phyloP scores from a whole-genome alignment of 208 protist species.

The Naegleria fowleri region DNA sequence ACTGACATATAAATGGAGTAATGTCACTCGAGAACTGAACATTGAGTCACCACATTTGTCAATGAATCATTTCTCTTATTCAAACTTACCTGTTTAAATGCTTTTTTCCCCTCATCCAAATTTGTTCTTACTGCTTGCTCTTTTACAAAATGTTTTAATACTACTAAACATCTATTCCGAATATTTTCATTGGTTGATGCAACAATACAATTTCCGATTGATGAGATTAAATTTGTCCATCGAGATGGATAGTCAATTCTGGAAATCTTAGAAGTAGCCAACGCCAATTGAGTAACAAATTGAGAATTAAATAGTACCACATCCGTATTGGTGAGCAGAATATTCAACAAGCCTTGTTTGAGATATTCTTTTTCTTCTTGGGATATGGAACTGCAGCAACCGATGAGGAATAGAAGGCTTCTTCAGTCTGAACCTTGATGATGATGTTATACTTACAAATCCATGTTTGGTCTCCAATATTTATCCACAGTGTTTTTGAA shows the following conservation, averaged over 20 bases:
- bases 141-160: conserved; percentile 2
- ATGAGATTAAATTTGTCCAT: background rate
- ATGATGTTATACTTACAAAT: background rate
- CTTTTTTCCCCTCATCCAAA: background rate
- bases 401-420: background rate
- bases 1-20: background rate
- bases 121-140: background rate
- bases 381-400: background rate
- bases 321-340: background rate
- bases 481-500: background rate
- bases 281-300: background rate
- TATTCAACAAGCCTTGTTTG: background rate
- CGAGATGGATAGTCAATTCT: conserved; percentile 10
- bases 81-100: background rate
- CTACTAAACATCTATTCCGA: background rate
- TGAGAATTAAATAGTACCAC: background rate
- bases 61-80: background rate
- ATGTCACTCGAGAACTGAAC: background rate
- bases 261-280: background rate
- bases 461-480: background rate
- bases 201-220: background rate
- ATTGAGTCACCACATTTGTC: too few relatives aligned
- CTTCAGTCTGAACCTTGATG: background rate
- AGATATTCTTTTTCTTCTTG: background rate
- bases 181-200: background rate